phyloP scores from a whole-genome alignment of 306 rosid species.

The Cucurbita pepo region DNA sequence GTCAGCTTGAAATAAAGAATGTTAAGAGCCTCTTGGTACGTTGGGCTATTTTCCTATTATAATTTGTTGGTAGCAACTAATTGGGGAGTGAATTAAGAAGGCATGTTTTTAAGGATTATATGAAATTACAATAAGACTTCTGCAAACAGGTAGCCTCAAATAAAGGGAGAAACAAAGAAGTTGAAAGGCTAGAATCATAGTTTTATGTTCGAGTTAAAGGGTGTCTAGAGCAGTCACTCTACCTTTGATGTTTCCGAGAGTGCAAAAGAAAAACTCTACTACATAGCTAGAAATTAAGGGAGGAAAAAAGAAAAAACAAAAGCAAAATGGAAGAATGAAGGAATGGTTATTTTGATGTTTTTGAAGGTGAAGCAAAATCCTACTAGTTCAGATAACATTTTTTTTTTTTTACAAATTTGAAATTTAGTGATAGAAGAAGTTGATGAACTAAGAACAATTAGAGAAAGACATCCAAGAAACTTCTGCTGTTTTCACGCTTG shows the following conservation, averaged over 20 bases:
- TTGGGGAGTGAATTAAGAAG: background rate
- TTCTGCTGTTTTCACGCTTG: background rate
- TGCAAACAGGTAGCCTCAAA: background rate
- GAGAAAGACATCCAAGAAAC: background rate
- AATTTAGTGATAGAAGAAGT: background rate
- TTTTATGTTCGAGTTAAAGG: no score
- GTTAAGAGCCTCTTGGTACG: slow-evolving; percentile 82
- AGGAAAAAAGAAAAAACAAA: background rate
- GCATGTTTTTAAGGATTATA: background rate
- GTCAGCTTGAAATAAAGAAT: slow-evolving; percentile 68
- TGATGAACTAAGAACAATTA: background rate
- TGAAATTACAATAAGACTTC: background rate
- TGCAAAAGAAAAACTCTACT: background rate
- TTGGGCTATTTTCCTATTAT: background rate
- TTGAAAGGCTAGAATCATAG: no score
- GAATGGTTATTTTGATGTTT: background rate
- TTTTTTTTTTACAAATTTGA: background rate
- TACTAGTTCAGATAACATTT: background rate
- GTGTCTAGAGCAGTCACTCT: background rate
- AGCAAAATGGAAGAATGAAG: no score
- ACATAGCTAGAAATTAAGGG: background rate
- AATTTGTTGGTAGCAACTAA: background rate
- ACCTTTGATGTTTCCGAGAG: background rate
- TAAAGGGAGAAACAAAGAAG: background rate
- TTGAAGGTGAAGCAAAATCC: background rate